Conservation (phyloP, 1,284 basidiomycete genomes). For the Leccinum griseonigrum region DNA sequence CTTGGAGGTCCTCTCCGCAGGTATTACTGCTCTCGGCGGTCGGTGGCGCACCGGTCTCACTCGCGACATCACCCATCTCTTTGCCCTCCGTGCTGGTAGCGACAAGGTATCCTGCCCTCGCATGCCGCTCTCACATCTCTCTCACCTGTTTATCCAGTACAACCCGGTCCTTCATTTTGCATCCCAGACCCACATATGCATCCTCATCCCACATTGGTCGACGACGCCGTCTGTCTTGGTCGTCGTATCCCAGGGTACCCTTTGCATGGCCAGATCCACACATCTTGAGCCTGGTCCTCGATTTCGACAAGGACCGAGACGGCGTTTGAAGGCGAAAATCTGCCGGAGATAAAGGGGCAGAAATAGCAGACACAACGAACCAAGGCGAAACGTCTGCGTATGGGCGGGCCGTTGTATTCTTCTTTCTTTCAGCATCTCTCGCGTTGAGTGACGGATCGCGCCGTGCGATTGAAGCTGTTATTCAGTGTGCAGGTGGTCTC, state of each 20-base stretch:
- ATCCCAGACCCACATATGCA: slow-evolving; percentile 51
- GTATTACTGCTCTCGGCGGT: slow-evolving; percentile 77
- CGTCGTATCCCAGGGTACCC: slow-evolving; percentile 52
- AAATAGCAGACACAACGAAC: not conserved
- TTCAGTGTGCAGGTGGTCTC: slow-evolving; percentile 55
- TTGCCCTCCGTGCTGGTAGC: slow-evolving; percentile 52
- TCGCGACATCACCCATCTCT: slow-evolving; percentile 83
- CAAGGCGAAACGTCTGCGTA: slow-evolving; percentile 32
- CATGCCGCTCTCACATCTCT: not conserved
- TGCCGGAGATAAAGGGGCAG: slow-evolving; percentile 4
- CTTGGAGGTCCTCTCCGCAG: slow-evolving; percentile 69
- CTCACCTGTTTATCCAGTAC: slow-evolving; percentile 35
- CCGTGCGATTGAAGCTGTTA: slow-evolving; percentile 54
- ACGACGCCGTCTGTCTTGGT: slow-evolving; percentile 70
- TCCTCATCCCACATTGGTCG: slow-evolving; percentile 80
- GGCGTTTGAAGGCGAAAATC: slow-evolving; percentile 19
- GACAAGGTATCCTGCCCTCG: slow-evolving; percentile 38
- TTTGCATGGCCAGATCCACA: slow-evolving; percentile 76
- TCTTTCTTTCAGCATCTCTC: slow-evolving; percentile 54
- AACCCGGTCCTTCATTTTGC: slow-evolving; percentile 60
- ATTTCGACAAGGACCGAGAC: slow-evolving; percentile 18
- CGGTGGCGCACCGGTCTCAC: slow-evolving; percentile 76
- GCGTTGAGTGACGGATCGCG: slow-evolving; percentile 48
- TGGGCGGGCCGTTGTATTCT: slow-evolving; percentile 56
- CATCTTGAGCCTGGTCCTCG: slow-evolving; percentile 37